Conservation (phyloP, 148 eudicot species). For the Dysphania ambrosioides region DNA sequence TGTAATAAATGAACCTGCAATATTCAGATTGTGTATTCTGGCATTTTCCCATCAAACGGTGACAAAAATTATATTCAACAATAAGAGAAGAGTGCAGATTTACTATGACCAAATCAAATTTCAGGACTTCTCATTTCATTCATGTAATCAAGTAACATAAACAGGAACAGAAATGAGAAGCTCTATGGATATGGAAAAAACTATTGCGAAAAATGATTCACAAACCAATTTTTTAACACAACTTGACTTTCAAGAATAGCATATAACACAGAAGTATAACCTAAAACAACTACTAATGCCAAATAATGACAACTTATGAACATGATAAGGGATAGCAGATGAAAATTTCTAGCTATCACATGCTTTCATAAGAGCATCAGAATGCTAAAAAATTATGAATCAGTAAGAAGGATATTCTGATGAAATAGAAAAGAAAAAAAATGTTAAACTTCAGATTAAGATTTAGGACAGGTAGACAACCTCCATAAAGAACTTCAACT, state of each 20-base stretch:
- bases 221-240: not conserved
- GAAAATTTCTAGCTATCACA: not conserved
- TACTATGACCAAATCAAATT: not conserved
- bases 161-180: not conserved
- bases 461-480: conserved; percentile 33
- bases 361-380: not conserved
- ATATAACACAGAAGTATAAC: not conserved
- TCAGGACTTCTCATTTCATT: not conserved
- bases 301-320: not conserved
- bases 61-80: not conserved
- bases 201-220: not conserved
- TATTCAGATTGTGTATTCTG: not conserved
- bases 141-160: not conserved
- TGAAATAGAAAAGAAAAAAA: not conserved
- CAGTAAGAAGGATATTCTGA: not conserved
- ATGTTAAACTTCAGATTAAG: not conserved
- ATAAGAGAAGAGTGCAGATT: too few relatives aligned
- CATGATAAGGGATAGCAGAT: not conserved
- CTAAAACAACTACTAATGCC: not conserved
- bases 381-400: not conserved
- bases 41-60: not conserved
- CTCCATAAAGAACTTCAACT: conserved; percentile 71
- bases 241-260: not conserved
- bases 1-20: not conserved
- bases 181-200: not conserved